These are phyloP conservation scores for Podospora australis DNA, from an alignment of 495 filamentous ascomycete species.

Conservation along the genomic window DNA sequence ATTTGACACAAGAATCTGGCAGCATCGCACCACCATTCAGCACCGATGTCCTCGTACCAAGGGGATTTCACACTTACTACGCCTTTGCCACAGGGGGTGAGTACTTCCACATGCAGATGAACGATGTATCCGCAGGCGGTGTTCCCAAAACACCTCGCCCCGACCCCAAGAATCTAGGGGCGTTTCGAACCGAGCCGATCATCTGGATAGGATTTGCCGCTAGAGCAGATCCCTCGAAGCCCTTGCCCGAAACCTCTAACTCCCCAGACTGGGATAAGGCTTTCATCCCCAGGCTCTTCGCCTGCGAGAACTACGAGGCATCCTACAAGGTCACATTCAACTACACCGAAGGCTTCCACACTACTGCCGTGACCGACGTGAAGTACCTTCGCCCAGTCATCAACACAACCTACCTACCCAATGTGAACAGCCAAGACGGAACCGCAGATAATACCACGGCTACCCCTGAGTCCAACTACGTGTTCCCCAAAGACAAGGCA, in stretches of 20 bases:
- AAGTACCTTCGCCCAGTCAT: slow-evolving; percentile 25
- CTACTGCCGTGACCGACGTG: slow-evolving; percentile 22
- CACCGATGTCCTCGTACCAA: slow-evolving; percentile 27
- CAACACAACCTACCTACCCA: slow-evolving; percentile 30
- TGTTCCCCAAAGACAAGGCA: slow-evolving; percentile 21
- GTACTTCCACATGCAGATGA: slow-evolving; percentile 30
- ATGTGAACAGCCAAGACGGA: slow-evolving; percentile 27
- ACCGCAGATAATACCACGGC: slow-evolving; percentile 35
- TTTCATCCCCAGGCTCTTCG: slow-evolving; percentile 33
- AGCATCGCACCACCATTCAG: slow-evolving; percentile 23
- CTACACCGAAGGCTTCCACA: slow-evolving; percentile 23
- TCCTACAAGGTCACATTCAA: slow-evolving; percentile 29
- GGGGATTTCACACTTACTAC: slow-evolving; percentile 29
- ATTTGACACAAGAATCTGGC: slow-evolving; percentile 25
- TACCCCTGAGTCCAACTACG: slow-evolving; percentile 27
- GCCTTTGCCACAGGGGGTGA: slow-evolving; percentile 30
- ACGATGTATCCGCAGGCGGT: slow-evolving; percentile 23
- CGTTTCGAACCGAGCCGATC: slow-evolving; percentile 34
- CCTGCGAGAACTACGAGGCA: slow-evolving; percentile 34
- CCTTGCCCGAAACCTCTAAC: slow-evolving; percentile 14
- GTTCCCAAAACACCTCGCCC: slow-evolving; percentile 23
- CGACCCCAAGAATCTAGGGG: slow-evolving; percentile 28
- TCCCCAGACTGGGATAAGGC: slow-evolving; percentile 21
- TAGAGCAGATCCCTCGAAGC: slow-evolving; percentile 16
- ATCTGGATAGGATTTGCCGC: slow-evolving; percentile 31